Percentiles rank a stretch among this genome's conserved stretches.
Evolutionary conservation across 331 rosid species (phyloP).

Genomic region (Pyracantha coccinea): DNA sequence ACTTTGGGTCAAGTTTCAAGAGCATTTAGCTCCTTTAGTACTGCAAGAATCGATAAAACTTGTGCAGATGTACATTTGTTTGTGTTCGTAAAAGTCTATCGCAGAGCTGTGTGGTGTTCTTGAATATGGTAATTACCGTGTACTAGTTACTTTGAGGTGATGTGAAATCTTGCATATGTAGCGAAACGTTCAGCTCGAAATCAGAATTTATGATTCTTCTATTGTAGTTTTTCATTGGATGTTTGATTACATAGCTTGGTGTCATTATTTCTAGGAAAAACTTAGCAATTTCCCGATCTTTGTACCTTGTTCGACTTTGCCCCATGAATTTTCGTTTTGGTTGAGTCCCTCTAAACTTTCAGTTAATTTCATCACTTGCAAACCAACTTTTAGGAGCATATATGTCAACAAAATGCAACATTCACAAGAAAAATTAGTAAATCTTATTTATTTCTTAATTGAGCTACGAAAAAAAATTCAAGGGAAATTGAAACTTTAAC

Average conservation of each 20-base stretch:
- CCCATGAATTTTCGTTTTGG: background rate
- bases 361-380: background rate
- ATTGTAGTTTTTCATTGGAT: too few species aligned
- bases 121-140: background rate
- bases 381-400: background rate
- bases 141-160: background rate
- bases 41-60: background rate
- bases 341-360: background rate
- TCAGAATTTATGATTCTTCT: background rate
- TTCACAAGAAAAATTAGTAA: background rate
- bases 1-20: background rate
- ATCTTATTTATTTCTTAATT: background rate
- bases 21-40: background rate
- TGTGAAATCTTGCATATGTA: background rate
- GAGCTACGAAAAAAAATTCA: background rate
- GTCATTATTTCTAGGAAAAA: background rate
- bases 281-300: background rate
- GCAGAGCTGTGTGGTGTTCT: background rate
- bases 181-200: background rate
- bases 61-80: conserved; percentile 4
- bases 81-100: background rate
- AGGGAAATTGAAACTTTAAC: too few species aligned
- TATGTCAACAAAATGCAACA: background rate
- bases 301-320: background rate
- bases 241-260: background rate